Base-by-base conservation (phyloP, 805 yeast genomes). In the Saccharomycopsis fermentans region DNA sequence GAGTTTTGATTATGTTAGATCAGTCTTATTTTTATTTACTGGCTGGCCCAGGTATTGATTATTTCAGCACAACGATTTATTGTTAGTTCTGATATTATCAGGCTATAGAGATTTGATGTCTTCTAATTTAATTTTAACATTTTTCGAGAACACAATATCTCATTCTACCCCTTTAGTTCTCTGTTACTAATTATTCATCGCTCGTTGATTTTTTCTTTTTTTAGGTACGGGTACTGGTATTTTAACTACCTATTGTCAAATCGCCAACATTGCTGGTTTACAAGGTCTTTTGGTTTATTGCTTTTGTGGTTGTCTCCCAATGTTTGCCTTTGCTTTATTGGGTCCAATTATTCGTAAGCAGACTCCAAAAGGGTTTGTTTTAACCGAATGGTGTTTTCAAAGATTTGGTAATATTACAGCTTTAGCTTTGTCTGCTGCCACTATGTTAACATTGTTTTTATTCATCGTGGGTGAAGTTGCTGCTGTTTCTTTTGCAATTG, bases 311-410 rank as follows among this genome's bases (percentile, higher is more conserved):
- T 85, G 96, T 1, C 70, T 91, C 54, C 97, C 97, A 3, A 84
- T 91, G 72, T 76, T 87, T 61, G 71, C 88, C n/a, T 91, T 91
- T 74, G 88, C 94, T 0, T 78, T 80, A 56, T 72, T 87, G 59
- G 97, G 97, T 0, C 97, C 97, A 1, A 68, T 82, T 9, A 84
- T 91, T 60, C 77, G 96, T 63, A 79, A 75, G 60, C 79, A 80
- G 64, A 87, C 96, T 65, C 97, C 97, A 0, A 81, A 87, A 8
- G 97, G 97, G 2, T 91, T 91, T 69, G 90, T 91, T 29, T 73
- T 91, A 64, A 90, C 96, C 4, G 96, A 91, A 69, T 91, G 97
- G 97, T 92, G 89, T n/a, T 80, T 88, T 67, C 81, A 81, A 53
- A 75, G 97, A 64, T 91, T 78, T 68, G 97, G 97, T 1, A 68